Evolutionary conservation across 306 rosid genomes (phyloP).

Genomic region (Boehmeria nivea): DNA sequence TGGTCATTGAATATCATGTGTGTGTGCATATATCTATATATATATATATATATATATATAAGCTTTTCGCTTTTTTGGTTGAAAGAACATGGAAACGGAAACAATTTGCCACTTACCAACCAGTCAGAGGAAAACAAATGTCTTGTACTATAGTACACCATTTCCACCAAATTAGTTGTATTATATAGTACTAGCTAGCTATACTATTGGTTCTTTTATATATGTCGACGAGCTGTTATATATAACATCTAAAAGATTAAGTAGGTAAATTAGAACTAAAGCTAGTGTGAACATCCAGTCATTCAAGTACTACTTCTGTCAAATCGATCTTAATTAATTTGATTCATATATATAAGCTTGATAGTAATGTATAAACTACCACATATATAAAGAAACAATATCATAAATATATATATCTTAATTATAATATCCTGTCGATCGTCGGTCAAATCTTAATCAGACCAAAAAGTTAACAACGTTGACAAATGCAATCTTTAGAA

Average conservation of each 20-base stretch:
- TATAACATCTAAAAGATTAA: no score
- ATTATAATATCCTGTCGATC: not conserved
- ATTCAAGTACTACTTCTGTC: not conserved
- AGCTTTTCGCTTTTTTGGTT: not conserved
- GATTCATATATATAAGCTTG: not conserved
- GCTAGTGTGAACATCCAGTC: no score
- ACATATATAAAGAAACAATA: not conserved
- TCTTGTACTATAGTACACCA: not conserved
- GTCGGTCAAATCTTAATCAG: not conserved
- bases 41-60: not conserved
- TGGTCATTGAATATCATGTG: conserved; percentile 1
- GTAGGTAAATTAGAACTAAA: no score
- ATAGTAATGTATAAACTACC: not conserved
- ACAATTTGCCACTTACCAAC: conserved; percentile 5
- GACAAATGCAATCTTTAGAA: conserved; percentile 3
- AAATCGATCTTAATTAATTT: not conserved
- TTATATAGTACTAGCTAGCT: no score
- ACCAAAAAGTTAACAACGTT: not conserved
- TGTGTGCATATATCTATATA: not conserved
- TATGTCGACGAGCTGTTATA: no score
- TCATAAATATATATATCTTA: no score
- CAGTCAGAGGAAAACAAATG: not conserved
- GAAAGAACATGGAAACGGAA: not conserved
- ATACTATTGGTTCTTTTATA: no score
- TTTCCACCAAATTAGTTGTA: not conserved